These are phyloP conservation scores for Hypsizygus marmoreus DNA, from an alignment of 768 basidiomycete species.

Conservation along the genomic window DNA sequence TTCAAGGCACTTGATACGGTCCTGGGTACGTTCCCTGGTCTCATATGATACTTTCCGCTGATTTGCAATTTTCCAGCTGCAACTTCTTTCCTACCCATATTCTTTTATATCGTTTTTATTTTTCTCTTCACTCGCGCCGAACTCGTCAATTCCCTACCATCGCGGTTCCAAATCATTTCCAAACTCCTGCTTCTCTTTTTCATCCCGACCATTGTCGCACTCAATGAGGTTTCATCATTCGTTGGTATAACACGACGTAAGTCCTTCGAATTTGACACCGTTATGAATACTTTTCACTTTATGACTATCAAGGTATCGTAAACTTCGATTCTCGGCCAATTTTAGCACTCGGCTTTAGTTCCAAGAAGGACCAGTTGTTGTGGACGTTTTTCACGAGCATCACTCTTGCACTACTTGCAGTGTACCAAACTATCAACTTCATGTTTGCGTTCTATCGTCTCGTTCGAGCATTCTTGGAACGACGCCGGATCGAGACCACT, in stretches of 20 bases:
- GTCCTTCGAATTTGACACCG: constrained; percentile 23
- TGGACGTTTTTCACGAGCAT: constrained; percentile 63
- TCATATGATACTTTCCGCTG: background rate
- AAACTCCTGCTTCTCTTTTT: constrained; percentile 49
- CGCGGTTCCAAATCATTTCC: constrained; percentile 44
- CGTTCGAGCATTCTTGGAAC: constrained; percentile 46
- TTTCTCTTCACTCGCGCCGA: constrained; percentile 55
- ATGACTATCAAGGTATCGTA: constrained; percentile 12
- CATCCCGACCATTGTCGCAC: constrained; percentile 54
- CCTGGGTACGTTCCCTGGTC: constrained; percentile 59
- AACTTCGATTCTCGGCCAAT: constrained; percentile 1
- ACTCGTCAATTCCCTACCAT: constrained; percentile 55
- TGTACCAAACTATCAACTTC: constrained; percentile 61
- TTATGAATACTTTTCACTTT: background rate
- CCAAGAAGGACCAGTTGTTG: constrained; percentile 33
- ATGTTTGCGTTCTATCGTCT: constrained; percentile 62
- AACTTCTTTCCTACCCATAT: constrained; percentile 64
- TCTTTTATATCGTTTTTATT: constrained; percentile 64
- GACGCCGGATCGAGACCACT: constrained; percentile 51
- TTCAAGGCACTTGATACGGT: constrained; percentile 60
- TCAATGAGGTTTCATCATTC: constrained; percentile 68
- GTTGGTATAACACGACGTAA: constrained; percentile 57
- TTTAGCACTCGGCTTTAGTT: constrained; percentile 44
- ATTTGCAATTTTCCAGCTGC: constrained; percentile 37
- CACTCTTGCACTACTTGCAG: constrained; percentile 59